These are phyloP conservation scores for Dipteronia sinensis DNA, from an alignment of 345 rosid genomes.

Conservation along the genomic window DNA sequence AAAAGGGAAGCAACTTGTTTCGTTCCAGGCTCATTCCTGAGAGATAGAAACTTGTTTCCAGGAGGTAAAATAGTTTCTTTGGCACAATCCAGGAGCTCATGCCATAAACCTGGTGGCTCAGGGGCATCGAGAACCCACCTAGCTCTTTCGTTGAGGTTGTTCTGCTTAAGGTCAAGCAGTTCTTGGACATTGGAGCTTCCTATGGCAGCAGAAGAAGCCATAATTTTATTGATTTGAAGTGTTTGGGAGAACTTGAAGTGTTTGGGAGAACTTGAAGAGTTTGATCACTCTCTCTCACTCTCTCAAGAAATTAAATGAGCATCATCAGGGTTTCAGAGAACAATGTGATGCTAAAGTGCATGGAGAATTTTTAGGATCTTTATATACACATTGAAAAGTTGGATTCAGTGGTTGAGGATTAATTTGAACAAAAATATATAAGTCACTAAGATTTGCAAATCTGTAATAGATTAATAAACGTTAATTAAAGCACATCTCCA, in stretches of 20 bases:
- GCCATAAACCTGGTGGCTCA: slow-evolving; percentile 66
- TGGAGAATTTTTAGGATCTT: slow-evolving; percentile 11
- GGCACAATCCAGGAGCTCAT: slow-evolving; percentile 42
- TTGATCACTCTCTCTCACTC: slow-evolving; percentile 18
- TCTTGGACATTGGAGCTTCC: slow-evolving; percentile 33
- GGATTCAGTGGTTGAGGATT: slow-evolving; percentile 33
- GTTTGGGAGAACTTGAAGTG: slow-evolving; percentile 81
- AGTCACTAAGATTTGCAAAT: slow-evolving; percentile 4
- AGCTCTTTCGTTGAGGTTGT: slow-evolving; percentile 37
- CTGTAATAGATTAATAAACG: background rate
- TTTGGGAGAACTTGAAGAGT: slow-evolving; percentile 54
- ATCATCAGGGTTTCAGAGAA: slow-evolving; percentile 25
- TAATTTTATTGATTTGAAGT: slow-evolving; percentile 68
- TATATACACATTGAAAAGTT: slow-evolving; percentile 38
- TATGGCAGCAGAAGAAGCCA: slow-evolving; percentile 46
- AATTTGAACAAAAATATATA: slow-evolving; percentile 7
- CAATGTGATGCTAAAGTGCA: slow-evolving; percentile 31
- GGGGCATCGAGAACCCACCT: slow-evolving; percentile 74
- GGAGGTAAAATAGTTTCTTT: slow-evolving; percentile 36
- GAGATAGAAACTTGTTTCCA: slow-evolving; percentile 36
- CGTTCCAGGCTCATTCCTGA: slow-evolving; percentile 34
- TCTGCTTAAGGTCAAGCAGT: slow-evolving; percentile 41
- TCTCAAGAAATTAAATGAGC: slow-evolving; percentile 26
- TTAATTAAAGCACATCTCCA: background rate
- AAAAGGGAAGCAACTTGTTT: slow-evolving; percentile 37